A percentile compares a stretch with the other conserved stretches of the same genome.
These are phyloP conservation scores for Solanum medicagineum DNA, from an alignment of 257 asterid species.

Conservation along the genomic window DNA sequence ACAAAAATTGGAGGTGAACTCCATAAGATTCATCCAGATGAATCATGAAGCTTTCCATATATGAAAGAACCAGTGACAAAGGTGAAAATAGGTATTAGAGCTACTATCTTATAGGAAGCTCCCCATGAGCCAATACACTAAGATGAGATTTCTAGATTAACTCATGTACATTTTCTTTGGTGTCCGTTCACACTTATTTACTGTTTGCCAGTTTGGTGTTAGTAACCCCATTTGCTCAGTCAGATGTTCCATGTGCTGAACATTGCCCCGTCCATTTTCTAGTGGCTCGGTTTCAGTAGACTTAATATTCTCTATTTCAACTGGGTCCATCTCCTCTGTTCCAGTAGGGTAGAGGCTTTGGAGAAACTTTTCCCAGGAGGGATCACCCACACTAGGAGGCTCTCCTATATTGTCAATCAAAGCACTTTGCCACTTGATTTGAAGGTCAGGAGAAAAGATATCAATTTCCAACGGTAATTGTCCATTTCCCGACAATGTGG, in stretches of 20 bases:
- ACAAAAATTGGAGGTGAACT: background rate
- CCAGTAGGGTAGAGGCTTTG: constrained; percentile 34
- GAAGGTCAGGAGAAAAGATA: constrained; percentile 27
- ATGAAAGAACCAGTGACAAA: background rate
- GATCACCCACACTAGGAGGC: constrained; percentile 57
- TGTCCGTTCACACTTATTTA: constrained; percentile 13
- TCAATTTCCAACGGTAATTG: constrained; percentile 28
- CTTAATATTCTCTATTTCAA: constrained; percentile 23
- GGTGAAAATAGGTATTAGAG: background rate
- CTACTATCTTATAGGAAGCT: background rate
- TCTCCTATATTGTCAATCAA: constrained; percentile 51
- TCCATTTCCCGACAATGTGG: constrained; percentile 16
- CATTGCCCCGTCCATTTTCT: constrained; percentile 45
- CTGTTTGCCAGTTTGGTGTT: constrained; percentile 22
- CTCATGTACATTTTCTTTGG: background rate
- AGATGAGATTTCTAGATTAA: background rate
- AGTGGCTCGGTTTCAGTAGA: constrained; percentile 17
- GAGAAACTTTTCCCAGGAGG: constrained; percentile 77
- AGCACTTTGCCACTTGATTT: constrained; percentile 45
- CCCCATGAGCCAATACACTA: background rate
- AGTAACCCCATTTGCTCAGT: constrained; percentile 83
- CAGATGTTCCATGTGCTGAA: constrained; percentile 51
- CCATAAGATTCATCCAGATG: background rate
- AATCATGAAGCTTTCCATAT: background rate
- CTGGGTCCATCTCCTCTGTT: constrained; percentile 11